Percentiles rank a stretch among this genome's conserved stretches.
Conservation (phyloP, 805 yeast genomes). For the Starmera caribaea region DNA sequence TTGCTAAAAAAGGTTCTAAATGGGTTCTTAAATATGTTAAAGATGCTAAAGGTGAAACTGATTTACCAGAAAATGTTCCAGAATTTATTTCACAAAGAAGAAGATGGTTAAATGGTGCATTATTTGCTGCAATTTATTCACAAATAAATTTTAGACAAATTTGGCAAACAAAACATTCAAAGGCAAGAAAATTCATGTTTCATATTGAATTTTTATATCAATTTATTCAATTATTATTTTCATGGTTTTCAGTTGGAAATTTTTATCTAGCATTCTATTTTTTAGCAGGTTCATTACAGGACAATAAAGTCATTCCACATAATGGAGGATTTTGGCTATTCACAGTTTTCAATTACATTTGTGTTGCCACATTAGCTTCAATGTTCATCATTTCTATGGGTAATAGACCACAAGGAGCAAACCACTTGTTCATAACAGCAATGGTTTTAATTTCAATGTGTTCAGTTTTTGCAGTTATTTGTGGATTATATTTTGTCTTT, state of each 20-base stretch:
- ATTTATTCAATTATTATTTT: constrained; percentile 66
- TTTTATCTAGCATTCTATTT: constrained; percentile 89
- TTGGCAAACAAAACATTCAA: constrained; percentile 83
- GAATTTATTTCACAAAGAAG: constrained; percentile 94
- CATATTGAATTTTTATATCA: constrained; percentile 89
- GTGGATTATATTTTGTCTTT: constrained; percentile 75
- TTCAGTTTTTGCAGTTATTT: constrained; percentile 69
- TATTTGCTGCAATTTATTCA: constrained; percentile 91
- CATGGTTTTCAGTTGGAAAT: constrained; percentile 88
- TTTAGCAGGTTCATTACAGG: constrained; percentile 76
- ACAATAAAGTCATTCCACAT: constrained; percentile 39
- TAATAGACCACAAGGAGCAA: constrained; percentile 95
- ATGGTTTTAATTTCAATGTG: constrained; percentile 69
- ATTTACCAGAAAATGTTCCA: constrained; percentile 91
- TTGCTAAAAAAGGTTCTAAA: constrained; percentile 71
- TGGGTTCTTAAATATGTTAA: constrained; percentile 91
- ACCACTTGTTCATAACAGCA: constrained; percentile 60
- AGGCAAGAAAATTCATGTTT: constrained; percentile 66
- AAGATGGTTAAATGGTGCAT: constrained; percentile 97
- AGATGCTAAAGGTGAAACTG: constrained; percentile 92
- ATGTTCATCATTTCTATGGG: constrained; percentile 92
- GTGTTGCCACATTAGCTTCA: constrained; percentile 76
- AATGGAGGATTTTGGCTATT: constrained; percentile 78
- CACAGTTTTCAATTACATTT: constrained; percentile 76
- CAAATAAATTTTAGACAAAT: constrained; percentile 78